phyloP scores from a whole-genome alignment of 2,329 filamentous ascomycete species.

The Pseudogymnoascus destructans region DNA sequence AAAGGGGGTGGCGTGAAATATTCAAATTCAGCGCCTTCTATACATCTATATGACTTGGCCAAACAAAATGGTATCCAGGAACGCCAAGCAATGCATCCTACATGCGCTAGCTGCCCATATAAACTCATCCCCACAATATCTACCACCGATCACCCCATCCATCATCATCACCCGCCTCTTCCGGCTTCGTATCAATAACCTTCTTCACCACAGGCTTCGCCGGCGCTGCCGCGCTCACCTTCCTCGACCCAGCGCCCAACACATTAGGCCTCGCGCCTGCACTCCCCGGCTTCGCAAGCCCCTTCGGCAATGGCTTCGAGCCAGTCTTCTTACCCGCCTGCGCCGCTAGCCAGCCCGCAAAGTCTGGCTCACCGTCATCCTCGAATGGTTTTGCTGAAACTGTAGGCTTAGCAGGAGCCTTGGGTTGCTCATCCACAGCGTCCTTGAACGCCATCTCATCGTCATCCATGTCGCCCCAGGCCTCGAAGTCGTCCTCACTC shows the following conservation, averaged over 20 bases:
- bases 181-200: constrained; percentile 58
- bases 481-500: constrained; percentile 48
- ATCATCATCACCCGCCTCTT: constrained; percentile 41
- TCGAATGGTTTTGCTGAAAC: constrained; percentile 46
- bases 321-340: constrained; percentile 52
- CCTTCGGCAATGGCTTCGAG: constrained; percentile 66
- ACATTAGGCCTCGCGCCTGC: constrained; percentile 28
- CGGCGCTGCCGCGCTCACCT: constrained; percentile 14
- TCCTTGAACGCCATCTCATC: constrained; percentile 39
- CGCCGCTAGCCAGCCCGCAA: constrained; percentile 86
- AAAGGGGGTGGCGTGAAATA: neutral
- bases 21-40: neutral
- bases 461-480: constrained; percentile 57
- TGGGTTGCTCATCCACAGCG: constrained; percentile 16
- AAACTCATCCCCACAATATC: neutral
- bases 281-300: constrained; percentile 48
- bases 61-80: constrained; percentile 7
- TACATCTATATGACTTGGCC: neutral
- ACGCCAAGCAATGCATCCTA: neutral
- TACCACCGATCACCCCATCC: constrained; percentile 57
- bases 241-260: constrained; percentile 21
- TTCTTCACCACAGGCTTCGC: constrained; percentile 38
- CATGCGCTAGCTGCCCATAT: constrained; percentile 1
- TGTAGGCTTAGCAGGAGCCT: constrained; percentile 16
- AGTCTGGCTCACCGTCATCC: constrained; percentile 82